Evolutionary conservation across 495 filamentous ascomycete species (phyloP), one percentile per base, ranked within the genome.

Genomic region (Xylaria longipes): DNA sequence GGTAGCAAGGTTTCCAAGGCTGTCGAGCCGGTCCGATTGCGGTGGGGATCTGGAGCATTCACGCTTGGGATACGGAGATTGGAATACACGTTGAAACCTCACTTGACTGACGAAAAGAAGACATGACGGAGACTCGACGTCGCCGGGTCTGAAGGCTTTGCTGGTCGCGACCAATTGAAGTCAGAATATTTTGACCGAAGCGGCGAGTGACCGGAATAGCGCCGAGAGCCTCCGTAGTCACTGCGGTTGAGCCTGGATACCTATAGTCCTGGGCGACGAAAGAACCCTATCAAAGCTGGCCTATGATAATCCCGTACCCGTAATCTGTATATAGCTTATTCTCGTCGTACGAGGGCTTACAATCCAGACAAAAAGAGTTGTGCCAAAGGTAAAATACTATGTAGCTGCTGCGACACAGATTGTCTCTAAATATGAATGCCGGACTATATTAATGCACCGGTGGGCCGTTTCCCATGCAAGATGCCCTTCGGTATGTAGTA

Each of bases 21-120:
- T 20, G 48, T 31, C 39, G 41, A 71, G 52, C 69, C 69, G 69
- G 69, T 71, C 69, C 69, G 69, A 71, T 65, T 71, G 69, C 37
- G 20, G 69, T 71, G 69, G 69, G 61, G 69, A 17, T 14, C 37
- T 52, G 45, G 37, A 48, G 56, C 56, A 39, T 12, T 35, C 20
- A n/a, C 56, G 33, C 46, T 50, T 20, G 43, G 41, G 41, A 52
- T 37, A 15, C 41, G 41, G 66, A 69, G 54, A 64, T 48, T 43
- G 22, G 58, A 31, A n/a, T 54, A 65, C 35, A 48, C 60, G 43
- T 25, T 37, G 58, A 20, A 43, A 57, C 48, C 57, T 61, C 29
- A 27, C 27, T 52, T 41, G 52, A n/a, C 68, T 15, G 68, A 41
- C 60, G 15, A 27, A 14, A 50, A 45, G 17, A 46, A 39, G 35